Conservation (phyloP, 2,329 filamentous ascomycete genomes). For the Cladophialophora yegresii region DNA sequence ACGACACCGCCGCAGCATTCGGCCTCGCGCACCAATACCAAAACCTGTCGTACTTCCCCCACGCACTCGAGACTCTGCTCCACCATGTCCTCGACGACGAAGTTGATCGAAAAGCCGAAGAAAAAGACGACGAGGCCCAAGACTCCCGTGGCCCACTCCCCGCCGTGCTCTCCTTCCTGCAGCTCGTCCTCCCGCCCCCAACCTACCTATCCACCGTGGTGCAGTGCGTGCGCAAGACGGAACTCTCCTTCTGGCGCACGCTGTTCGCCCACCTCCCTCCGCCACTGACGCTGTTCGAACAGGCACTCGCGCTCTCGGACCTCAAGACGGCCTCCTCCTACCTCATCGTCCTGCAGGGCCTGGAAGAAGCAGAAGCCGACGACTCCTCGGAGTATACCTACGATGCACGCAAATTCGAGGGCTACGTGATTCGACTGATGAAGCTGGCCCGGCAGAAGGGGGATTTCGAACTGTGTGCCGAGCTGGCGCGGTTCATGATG, state of each 20-base stretch:
- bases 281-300: slow-evolving; percentile 88
- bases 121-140: slow-evolving; percentile 27
- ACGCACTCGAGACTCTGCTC: slow-evolving; percentile 86
- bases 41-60: slow-evolving; percentile 84
- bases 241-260: slow-evolving; percentile 91
- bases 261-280: slow-evolving; percentile 89
- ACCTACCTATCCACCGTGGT: slow-evolving; percentile 92
- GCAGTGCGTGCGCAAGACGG: slow-evolving; percentile 95
- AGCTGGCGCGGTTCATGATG: slow-evolving; percentile 90
- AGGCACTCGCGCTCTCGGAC: slow-evolving; percentile 78
- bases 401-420: slow-evolving; percentile 40
- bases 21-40: slow-evolving; percentile 83
- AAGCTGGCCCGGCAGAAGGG: slow-evolving; percentile 76
- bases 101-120: slow-evolving; percentile 61
- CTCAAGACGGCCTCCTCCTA: slow-evolving; percentile 96
- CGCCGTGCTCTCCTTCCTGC: slow-evolving; percentile 62
- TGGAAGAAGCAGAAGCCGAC: slow-evolving; percentile 57
- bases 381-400: slow-evolving; percentile 39
- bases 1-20: slow-evolving; percentile 77
- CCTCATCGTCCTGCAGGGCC: slow-evolving; percentile 87
- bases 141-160: slow-evolving; percentile 42
- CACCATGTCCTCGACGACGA: slow-evolving; percentile 94
- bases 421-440: slow-evolving; percentile 72
- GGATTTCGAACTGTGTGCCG: slow-evolving; percentile 95
- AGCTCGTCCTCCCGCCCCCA: slow-evolving; percentile 67